Evolutionary conservation across 176 grass and related monocot genomes (phyloP), one percentile per base, ranked within the genome.

Genomic region (Juncus inflexus): DNA sequence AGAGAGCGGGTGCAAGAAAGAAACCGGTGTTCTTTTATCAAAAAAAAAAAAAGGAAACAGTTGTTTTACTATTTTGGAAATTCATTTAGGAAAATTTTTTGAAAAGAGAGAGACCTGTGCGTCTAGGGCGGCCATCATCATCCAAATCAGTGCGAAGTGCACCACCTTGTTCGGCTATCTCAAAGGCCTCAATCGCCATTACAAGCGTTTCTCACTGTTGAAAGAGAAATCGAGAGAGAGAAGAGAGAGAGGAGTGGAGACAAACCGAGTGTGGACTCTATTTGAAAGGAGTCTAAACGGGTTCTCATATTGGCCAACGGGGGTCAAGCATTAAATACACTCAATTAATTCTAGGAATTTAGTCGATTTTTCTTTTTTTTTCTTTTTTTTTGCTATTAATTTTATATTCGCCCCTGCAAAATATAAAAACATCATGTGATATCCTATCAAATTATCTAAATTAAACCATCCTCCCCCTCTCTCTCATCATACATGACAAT

Each of bases 101-200:
- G 19, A 9, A 47, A 2, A 47, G 37, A 37, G 35, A 7, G 55
- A 4, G 6, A 88, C 90, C 90, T 9, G 84, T 90, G 12, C 91
- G 81, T 63, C 61, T 50, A 36, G 73, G 84, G 58, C 91, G 84
- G 0, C 91, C 91, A 42, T 96, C 91, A 39, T 96, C 91, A 73
- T 96, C 91, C 3, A 87, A 54, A 60, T 96, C 91, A 5, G 43
- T 4, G 14, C 43, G 73, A 69, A 67, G 62, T 12, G 11, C 68
- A 37, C 11, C 74, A 9, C 73, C 78, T 67, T 50, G 60, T 72
- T 83, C 69, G 12, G 74, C 72, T 3, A 90, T 50, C 76, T 75
- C 75, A 40, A 96, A 87, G 35, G 80, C 62, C 47, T 76, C 84
- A 75, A 77, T 69, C 15, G 64, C 66, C 81, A 82, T 84, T 70